Base-by-base conservation (phyloP, 2,329 filamentous ascomycete genomes). In the Aureobasidium sp. region DNA sequence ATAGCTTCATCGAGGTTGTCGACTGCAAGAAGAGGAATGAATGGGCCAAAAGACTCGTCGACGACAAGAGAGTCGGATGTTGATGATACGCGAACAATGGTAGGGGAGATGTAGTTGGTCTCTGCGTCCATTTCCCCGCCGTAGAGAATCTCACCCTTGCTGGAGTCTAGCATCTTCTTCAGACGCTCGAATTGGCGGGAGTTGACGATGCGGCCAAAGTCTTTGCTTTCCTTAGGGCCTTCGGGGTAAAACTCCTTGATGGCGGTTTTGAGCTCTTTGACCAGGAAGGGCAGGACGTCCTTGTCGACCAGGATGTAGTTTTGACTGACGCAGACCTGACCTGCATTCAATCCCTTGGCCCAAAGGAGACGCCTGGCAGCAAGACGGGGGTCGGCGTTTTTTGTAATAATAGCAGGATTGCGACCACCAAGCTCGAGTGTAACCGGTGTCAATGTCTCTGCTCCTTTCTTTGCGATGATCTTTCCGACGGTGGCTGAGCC, bases 361-460 rank as follows among this genome's bases (percentile, higher is more conserved):
- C 95, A 99, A 54, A 97, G 83, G 63, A 98, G 84, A 40, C 96
- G 88, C 66, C 92, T 88, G 7, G 96, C 95, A 1, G 95, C 95
- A 58, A 98, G 84, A 69, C 89, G 85, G 60, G 94, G 82, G 79
- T 98, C 89, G 51, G 94, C 91, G 71, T 93, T 89, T 78, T 92
- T 93, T 67, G 95, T 96, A 75, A 98, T 84, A 75, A 98, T 95
- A 68, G 95, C 94, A 29, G 96, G 96, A 82, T 98, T 98, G 70
- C 88, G 86, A 67, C 96, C 96, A 67, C 96, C 96, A 54, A 99
- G 88, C 83, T 99, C 96, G 55, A 98, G 89, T 13, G 91, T 88
- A 27, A 97, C 90, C 0, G 96, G 96, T 0, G 96, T 98, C 68
- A 85, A 76, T 0, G 83, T 85, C 74, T 85, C 83, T 2, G 83